Conservation (phyloP, 768 basidiomycete genomes). For the Tylopilus rubrobrunneus region DNA sequence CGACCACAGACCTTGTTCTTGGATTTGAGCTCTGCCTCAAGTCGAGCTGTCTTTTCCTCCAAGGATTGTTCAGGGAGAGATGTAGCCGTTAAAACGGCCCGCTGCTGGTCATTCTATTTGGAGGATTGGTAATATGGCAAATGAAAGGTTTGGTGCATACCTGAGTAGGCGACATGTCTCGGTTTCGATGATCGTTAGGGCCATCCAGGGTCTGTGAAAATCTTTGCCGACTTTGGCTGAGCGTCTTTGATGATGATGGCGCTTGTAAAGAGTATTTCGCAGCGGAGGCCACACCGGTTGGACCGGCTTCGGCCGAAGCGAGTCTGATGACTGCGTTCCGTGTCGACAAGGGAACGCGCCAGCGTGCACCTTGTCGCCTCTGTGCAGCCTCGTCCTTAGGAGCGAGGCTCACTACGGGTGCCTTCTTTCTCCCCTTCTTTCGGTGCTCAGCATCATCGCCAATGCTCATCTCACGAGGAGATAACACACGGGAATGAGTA, state of each 20-base stretch:
- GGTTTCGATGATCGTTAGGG: not conserved
- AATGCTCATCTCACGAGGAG: constrained; percentile 15
- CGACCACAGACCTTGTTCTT: constrained; percentile 36
- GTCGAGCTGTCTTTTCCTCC: constrained; percentile 32
- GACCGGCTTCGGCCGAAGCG: constrained; percentile 14
- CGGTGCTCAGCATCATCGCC: constrained; percentile 24
- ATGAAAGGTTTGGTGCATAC: constrained; percentile 7
- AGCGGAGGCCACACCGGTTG: not conserved
- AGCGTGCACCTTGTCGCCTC: constrained; percentile 6
- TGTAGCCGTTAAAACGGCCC: not conserved
- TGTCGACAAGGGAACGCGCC: constrained; percentile 16
- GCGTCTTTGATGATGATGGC: not conserved
- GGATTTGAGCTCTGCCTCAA: constrained; percentile 42
- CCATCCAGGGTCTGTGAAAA: not conserved
- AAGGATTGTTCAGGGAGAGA: not conserved
- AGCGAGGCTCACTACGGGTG: constrained; percentile 16
- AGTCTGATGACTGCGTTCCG: constrained; percentile 29
- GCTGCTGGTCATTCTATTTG: constrained; percentile 8
- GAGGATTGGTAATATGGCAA: constrained; percentile 5
- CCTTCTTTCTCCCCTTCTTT: constrained; percentile 29
- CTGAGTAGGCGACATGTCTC: constrained; percentile 8
- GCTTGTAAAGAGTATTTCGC: not conserved
- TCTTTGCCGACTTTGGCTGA: not conserved
- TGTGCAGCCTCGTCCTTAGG: constrained; percentile 11
- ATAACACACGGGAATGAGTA: constrained; percentile 24